Evolutionary conservation across 768 basidiomycete species (phyloP).

Genomic region (Mycena haematopus): DNA sequence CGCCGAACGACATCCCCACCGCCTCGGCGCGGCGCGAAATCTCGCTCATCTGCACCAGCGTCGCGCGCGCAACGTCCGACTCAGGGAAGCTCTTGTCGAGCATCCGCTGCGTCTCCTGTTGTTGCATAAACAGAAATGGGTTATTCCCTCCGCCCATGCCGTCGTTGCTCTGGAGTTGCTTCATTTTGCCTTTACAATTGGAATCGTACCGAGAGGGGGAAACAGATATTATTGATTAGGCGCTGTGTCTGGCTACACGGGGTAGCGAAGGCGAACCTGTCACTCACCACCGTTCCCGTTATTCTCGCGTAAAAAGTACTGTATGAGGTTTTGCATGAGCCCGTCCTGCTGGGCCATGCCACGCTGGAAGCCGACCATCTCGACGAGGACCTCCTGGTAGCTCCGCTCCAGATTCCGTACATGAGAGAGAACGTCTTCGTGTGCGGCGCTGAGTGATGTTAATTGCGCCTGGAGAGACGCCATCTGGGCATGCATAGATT

Average conservation of each 20-base stretch:
- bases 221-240: conserved; percentile 27
- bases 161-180: conserved; percentile 18
- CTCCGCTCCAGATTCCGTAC: conserved; percentile 65
- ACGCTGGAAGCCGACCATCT: conserved; percentile 75
- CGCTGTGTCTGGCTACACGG: conserved; percentile 14
- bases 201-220: conserved; percentile 9
- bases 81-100: conserved; percentile 51
- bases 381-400: conserved; percentile 71
- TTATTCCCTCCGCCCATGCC: conserved; percentile 28
- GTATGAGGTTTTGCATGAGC: conserved; percentile 80
- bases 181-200: conserved; percentile 30
- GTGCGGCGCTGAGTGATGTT: conserved; percentile 51
- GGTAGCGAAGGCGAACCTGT: conserved; percentile 27
- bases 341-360: conserved; percentile 86
- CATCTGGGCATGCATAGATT: conserved; percentile 42
- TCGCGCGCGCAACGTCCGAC: conserved; percentile 66
- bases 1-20: conserved; percentile 33
- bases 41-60: conserved; percentile 81
- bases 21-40: conserved; percentile 66
- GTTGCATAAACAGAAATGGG: conserved; percentile 60
- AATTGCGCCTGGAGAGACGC: conserved; percentile 43
- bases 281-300: conserved; percentile 39
- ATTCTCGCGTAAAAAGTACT: conserved; percentile 78
- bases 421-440: conserved; percentile 59
- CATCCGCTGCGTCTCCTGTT: conserved; percentile 59